Base-by-base conservation (phyloP, 345 rosid genomes). In the Eutrema yunnanense region DNA sequence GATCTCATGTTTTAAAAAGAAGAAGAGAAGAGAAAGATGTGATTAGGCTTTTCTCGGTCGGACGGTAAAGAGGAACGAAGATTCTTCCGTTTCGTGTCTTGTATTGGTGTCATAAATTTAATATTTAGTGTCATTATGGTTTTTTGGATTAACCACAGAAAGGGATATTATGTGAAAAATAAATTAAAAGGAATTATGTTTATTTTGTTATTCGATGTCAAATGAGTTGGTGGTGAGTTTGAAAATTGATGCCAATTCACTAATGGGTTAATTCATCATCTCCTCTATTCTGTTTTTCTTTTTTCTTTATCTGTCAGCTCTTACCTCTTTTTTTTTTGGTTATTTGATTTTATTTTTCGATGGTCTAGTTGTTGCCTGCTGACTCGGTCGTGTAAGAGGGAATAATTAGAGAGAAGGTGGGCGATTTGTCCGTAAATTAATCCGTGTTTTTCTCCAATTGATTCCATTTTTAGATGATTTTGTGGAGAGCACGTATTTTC, bases 401-500 rank as follows among this genome's bases (percentile, higher is more conserved):
- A 60, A 44, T 37, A 62, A 54, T 29, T 47, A 76, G 64, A 55
- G 62, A 57, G 72, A 73, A 29, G 33, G 76, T 77, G 80, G 80
- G 68, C n/a, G 62, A 71, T 65, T 33, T 71, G 80, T 77, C 73
- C 72, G 62, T 37, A 64, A 26, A 34, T 58, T 6, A 65, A 46
- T 71, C 72, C 76, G 49, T 71, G 62, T 76, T 76, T 57, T 57
- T 71, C 67, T 65, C 61, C 54, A 6, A 9, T 37, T 12, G 16
- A 44, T 69, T 75, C 74, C 12, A 36, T 61, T 16, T 69, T 46
- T 46, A 62, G 69, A 37, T 62, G 59, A 29, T 55, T 64, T 65
- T 59, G 58, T 77, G 80, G 77, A 50, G 67, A 8, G 77, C 80
- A 77, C 80, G 80, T 77, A 59, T 41, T 50, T 56, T 33, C 34